Evolutionary conservation across 306 rosid genomes (phyloP).

Genomic region (Dryas alaskensis): DNA sequence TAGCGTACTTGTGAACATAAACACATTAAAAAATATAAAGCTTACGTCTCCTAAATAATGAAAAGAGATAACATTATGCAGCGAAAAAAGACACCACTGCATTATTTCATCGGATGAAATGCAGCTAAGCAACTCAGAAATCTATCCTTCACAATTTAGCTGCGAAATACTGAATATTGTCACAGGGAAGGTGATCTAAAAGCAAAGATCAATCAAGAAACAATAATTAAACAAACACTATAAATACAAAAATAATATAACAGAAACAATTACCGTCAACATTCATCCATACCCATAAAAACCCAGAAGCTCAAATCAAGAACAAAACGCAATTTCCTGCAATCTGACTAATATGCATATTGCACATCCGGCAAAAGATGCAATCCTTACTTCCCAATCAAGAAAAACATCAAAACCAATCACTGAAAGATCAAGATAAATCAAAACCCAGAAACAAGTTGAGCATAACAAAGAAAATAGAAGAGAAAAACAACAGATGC

Average conservation of each 20-base stretch:
- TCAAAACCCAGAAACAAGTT: conserved; percentile 20
- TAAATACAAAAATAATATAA: conserved; percentile 2
- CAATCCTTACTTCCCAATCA: conserved; percentile 8
- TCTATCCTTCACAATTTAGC: conserved; percentile 18
- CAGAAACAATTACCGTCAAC: conserved; percentile 13
- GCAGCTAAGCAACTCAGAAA: conserved; percentile 26
- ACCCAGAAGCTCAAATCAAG: conserved; percentile 32
- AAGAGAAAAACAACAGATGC: background rate
- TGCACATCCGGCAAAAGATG: conserved; percentile 31
- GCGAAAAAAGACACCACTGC: conserved; percentile 22
- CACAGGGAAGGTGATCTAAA: background rate
- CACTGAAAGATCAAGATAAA: conserved; percentile 8
- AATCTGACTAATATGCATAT: conserved; percentile 16
- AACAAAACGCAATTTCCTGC: conserved; percentile 20
- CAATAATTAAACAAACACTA: background rate
- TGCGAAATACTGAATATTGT: conserved; percentile 5
- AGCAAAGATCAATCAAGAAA: conserved; percentile 20
- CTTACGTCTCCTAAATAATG: conserved; percentile 21
- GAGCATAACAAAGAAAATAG: background rate
- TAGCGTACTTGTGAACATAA: conserved; percentile 18
- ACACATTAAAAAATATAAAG: conserved; percentile 13
- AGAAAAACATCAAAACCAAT: conserved; percentile 17
- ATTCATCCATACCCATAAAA: conserved; percentile 27
- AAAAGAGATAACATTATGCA: conserved; percentile 22
- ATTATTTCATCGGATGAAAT: conserved; percentile 13